Conservation (phyloP, 768 basidiomycete species). For the Boletus huronensis region DNA sequence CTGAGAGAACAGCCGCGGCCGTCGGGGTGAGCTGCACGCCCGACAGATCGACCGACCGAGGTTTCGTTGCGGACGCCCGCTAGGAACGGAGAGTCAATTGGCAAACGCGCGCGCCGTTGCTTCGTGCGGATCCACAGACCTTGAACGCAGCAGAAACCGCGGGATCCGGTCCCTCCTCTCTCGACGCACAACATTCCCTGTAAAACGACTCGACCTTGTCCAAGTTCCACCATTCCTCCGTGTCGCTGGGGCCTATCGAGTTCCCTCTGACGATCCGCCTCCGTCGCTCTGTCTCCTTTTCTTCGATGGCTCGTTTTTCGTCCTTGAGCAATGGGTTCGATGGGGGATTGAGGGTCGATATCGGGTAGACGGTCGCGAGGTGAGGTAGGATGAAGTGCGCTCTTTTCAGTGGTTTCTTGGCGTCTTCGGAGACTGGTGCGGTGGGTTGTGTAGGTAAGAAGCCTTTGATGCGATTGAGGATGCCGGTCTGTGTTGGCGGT, state of each 20-base stretch:
- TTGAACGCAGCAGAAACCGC: slow-evolving; percentile 68
- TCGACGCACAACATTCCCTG: slow-evolving; percentile 75
- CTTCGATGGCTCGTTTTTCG: slow-evolving; percentile 78
- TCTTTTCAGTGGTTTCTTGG: slow-evolving; percentile 66
- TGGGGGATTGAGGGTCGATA: slow-evolving; percentile 80
- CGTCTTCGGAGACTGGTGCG: slow-evolving; percentile 34
- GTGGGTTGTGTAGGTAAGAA: slow-evolving; percentile 61
- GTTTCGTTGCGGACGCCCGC: slow-evolving; percentile 52
- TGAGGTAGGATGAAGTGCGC: slow-evolving; percentile 91
- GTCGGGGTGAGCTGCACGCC: slow-evolving; percentile 69
- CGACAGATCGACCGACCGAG: slow-evolving; percentile 77
- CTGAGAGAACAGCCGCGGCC: slow-evolving; percentile 78
- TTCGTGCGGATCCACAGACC: slow-evolving; percentile 35
- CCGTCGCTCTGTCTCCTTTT: slow-evolving; percentile 67
- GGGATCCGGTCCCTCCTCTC: slow-evolving; percentile 67
- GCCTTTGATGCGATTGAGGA: slow-evolving; percentile 71
- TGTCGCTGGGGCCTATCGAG: slow-evolving; percentile 33
- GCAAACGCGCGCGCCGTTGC: background rate
- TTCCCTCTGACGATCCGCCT: slow-evolving; percentile 60
- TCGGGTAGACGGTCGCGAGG: slow-evolving; percentile 86
- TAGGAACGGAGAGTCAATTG: slow-evolving; percentile 18
- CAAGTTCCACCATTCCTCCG: slow-evolving; percentile 78
- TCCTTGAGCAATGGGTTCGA: slow-evolving; percentile 74
- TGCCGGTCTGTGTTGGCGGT: slow-evolving; percentile 60
- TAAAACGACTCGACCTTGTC: slow-evolving; percentile 86